Conservation (phyloP, 139 green algal genomes). For the Raphidocelis subcapitata region DNA sequence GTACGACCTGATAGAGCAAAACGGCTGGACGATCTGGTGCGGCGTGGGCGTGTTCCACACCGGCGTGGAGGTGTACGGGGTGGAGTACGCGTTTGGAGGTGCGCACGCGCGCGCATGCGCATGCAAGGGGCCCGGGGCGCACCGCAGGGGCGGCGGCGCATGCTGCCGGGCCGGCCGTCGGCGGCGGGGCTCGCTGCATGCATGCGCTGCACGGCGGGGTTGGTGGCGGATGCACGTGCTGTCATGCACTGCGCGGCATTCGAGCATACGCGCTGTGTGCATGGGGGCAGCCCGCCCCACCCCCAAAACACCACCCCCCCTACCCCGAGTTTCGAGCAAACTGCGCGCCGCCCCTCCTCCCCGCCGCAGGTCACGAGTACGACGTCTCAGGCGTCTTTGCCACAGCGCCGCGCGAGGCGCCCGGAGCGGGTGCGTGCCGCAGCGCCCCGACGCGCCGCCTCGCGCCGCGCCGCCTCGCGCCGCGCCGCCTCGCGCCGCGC, state of each 20-base stretch:
- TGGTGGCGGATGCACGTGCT: no score
- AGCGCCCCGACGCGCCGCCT: not conserved
- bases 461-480: not conserved
- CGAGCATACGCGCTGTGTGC: no score
- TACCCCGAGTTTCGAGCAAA: no score
- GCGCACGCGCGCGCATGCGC: not conserved
- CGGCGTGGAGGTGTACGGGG: conserved; percentile 84
- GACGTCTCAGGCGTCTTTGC: conserved; percentile 89
- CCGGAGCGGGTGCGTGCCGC: conserved; percentile 65
- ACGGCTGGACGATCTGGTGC: conserved; percentile 72
- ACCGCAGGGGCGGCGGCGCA: no score
- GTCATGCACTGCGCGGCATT: no score
- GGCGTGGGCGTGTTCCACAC: conserved; percentile 83
- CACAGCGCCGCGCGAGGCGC: conserved; percentile 75
- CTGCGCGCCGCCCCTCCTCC: no score
- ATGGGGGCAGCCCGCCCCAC: no score
- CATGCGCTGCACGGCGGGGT: no score
- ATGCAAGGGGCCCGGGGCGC: not conserved
- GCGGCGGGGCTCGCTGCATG: not conserved
- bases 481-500: no score
- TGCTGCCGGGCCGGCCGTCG: not conserved
- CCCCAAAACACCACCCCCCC: no score
- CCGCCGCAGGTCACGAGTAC: conserved; percentile 76
- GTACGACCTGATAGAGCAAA: conserved; percentile 80
- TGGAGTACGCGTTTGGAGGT: conserved; percentile 90